Evolutionary conservation across 2,329 filamentous ascomycete species (phyloP), one percentile per base, ranked within the genome.

Genomic region (Hymenoscyphus repandus): DNA sequence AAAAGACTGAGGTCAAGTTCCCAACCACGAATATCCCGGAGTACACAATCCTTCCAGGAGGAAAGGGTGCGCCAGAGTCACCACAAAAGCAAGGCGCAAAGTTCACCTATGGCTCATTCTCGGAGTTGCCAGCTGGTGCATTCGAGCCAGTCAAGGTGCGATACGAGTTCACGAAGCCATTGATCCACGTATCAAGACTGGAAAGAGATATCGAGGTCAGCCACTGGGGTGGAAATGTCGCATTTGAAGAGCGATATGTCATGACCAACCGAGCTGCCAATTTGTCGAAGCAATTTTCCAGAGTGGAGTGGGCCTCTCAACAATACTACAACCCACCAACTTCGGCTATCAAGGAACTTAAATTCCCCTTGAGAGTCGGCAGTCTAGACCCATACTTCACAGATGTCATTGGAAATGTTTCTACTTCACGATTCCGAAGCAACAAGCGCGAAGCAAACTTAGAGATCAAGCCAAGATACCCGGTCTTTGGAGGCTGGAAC

Each of bases 401-500:
- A 45, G 93, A 99, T 67, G 88, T 90, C 62, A 95, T 99, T 64
- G 93, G 93, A 60, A 99, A 99, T 66, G 90, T 99, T 30, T 95
- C 91, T 27, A 99, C 93, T 1, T 96, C 90, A 50, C 81, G 80
- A 56, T 99, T 95, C 78, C 80, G 91, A 55, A 82, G 77, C 59
- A 88, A 82, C 67, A 80, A 78, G 66, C 83, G 86, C 18, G 88
- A 92, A 69, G 86, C 88, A n/a, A 74, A 86, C 38, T 79, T 99
- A 27, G 91, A 96, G 70, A 77, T 96, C 56, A 93, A 91, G 76
- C 93, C 93, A 17, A 83, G 93, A 47, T 99, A 95, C 70, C 93
- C 93, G n/a, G 70, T 99, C 20, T 99, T 96, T 64, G 93, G 93
- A 53, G 90, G 89, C 54, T 99, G 93, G 93, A 96, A 95, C 71